Evolutionary conservation across 2,329 filamentous ascomycete genomes (phyloP).

Genomic region (Hymenoscyphus repandus): DNA sequence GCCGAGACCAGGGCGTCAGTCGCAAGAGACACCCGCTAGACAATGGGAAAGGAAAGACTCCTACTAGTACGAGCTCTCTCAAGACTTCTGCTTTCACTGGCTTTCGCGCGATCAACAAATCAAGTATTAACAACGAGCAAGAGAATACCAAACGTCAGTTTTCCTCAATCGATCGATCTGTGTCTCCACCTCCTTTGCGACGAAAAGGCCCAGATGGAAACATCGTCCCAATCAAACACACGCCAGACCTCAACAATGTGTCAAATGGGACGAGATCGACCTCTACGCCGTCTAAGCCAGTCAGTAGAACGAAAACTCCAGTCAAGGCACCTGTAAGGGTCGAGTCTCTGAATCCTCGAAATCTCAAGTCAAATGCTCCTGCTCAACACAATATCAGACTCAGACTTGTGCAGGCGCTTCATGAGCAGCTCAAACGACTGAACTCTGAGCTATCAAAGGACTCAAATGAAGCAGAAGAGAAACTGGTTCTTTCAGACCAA

Average conservation of each 20-base stretch:
- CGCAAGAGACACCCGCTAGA: slow-evolving; percentile 30
- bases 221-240: background rate
- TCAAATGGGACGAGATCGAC: slow-evolving; percentile 5
- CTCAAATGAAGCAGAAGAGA: slow-evolving; percentile 43
- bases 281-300: slow-evolving; percentile 12
- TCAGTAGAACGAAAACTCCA: background rate
- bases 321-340: slow-evolving; percentile 14
- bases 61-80: background rate
- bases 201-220: slow-evolving; percentile 16
- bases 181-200: slow-evolving; percentile 27
- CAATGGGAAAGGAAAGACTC: slow-evolving; percentile 6
- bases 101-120: background rate
- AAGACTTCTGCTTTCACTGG: background rate
- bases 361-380: slow-evolving; percentile 52
- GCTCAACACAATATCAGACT: slow-evolving; percentile 51
- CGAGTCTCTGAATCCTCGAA: slow-evolving; percentile 63
- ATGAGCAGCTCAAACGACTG: slow-evolving; percentile 60
- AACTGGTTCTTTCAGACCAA: slow-evolving; percentile 57
- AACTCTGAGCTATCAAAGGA: slow-evolving; percentile 57
- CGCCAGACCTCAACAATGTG: background rate
- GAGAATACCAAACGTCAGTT: slow-evolving; percentile 2
- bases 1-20: slow-evolving; percentile 28
- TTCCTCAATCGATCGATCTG: slow-evolving; percentile 7
- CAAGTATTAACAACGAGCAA: background rate
- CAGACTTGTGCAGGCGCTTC: slow-evolving; percentile 56